Evolutionary conservation across 2,329 filamentous ascomycete species (phyloP), one percentile per base, ranked within the genome.

Genomic region (Fusarium haematococcum): DNA sequence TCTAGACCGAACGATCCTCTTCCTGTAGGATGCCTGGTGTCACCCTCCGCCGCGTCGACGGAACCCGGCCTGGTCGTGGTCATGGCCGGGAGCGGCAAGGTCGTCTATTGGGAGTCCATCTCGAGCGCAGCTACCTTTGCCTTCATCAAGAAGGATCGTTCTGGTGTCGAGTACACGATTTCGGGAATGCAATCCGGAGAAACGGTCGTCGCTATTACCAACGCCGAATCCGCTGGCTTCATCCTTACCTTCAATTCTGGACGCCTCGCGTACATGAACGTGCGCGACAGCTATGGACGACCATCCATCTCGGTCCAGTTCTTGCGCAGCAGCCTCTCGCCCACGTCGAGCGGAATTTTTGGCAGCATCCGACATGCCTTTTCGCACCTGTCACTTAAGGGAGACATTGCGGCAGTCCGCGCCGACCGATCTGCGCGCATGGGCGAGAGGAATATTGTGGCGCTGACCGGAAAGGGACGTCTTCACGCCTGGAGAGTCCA

Each of bases 51-150:
- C 13, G 92, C 92, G 6, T 91, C 90, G n/a, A 90, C 91, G 58
- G 94, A 97, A 76, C 93, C 95, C 37, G 97, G 97, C 3, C 88
- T 99, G 41, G 91, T 99, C 32, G 90, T 98, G 41, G 88, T 98
- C 41, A 94, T 96, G 85, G 94, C 96, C 14, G 90, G 90, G 20
- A 95, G 89, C 58, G 97, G 97, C 62, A 95, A 92, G 82, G 91
- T 98, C 62, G 92, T 94, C 52, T 98, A 97, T 82, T 98, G 97
- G 95, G 97, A 98, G 81, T 97, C 95, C 43, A 94, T 98, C 73
- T 95, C 96, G 65, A 95, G 92, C 81, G 95, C 95, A 11, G 94
- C 95, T 43, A 95, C 94, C 1, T 88, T 97, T 65, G 94, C 94
- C 72, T 90, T 97, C 45, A 94, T 96, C 79, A 92, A 93, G 74